Evolutionary conservation across 2,329 filamentous ascomycete species (phyloP).

Genomic region (Fusarium siculi): DNA sequence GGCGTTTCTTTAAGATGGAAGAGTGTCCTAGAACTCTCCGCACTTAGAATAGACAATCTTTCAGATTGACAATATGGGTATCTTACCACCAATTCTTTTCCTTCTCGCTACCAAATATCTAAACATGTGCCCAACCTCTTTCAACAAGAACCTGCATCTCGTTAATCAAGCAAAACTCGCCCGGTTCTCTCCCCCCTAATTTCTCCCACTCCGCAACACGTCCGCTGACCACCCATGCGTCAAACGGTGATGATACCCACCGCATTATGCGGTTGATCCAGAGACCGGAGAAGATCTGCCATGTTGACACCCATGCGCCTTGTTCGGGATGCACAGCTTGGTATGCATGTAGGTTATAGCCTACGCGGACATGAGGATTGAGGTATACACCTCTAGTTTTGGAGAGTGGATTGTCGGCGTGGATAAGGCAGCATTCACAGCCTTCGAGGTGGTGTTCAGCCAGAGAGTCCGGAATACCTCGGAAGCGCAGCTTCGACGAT

Average conservation of each 20-base stretch:
- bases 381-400: conserved; percentile 67
- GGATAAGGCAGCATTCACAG: conserved; percentile 83
- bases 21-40: neutral
- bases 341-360: conserved; percentile 68
- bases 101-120: neutral
- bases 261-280: conserved; percentile 68
- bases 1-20: neutral
- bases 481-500: conserved; percentile 63
- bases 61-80: conserved; percentile 22
- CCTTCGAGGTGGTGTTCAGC: conserved; percentile 73
- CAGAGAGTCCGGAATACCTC: conserved; percentile 71
- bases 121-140: conserved; percentile 67
- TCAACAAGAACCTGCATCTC: conserved; percentile 69
- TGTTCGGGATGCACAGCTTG: conserved; percentile 55
- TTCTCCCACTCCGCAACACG: conserved; percentile 54
- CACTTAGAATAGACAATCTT: neutral
- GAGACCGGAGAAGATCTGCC: conserved; percentile 61
- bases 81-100: conserved; percentile 2
- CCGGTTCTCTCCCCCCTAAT: conserved; percentile 54
- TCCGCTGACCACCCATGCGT: conserved; percentile 49
- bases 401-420: conserved; percentile 74
- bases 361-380: conserved; percentile 76
- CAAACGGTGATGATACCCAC: conserved; percentile 49
- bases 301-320: conserved; percentile 58
- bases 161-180: conserved; percentile 65